Base-by-base conservation (phyloP, 1,284 basidiomycete genomes). In the Xerocomus nothofagi region DNA sequence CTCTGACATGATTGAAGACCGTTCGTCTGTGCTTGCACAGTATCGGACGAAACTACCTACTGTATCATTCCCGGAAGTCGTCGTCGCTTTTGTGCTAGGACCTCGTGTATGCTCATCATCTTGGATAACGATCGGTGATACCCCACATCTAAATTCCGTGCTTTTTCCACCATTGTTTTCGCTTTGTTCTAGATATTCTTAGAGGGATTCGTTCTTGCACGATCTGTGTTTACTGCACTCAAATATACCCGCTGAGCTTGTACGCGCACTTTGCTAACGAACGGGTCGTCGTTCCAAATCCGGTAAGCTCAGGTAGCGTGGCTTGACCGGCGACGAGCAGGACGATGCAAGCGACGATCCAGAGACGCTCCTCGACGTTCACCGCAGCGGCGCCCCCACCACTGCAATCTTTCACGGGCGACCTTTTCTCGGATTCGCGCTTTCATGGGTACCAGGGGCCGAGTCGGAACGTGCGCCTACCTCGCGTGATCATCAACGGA, bases 401-500 rank as follows among this genome's bases (percentile, higher is more conserved):
- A 10, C 41, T 55, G 3, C 41, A 20, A 4, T 27, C 63, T 5
- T 43, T 55, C 3, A 7, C 47, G 0, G 44, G 57, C 2, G 71
- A 74, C 4, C 31, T 69, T 3, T 78, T 68, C 47, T 71, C 74
- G 1, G 78, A 78, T 50, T 65, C 75, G 2, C 71, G 77, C 9
- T 63, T 66, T 27, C 73, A 79, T 53, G 76, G 75, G 6, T 71
- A 71, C 48, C 67, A 69, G 39, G 78, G 77, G 15, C 71, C 73
- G 3, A 64, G 60, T 26, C 75, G 82, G 18, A 79, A 74, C 53
- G 81, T 84, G 18, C 79, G 81, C 11, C 67, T 86, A 15, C 71
- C 74, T 15, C 73, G 81, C 14, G 82, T 76, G 29, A 78, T 80
- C 17, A 69, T 78, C 2, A 71, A 66, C 50, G 84, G 84, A 32